Percentiles rank a stretch among this genome's conserved stretches.
These are phyloP conservation scores for Cadophora sp. DNA, from an alignment of 2,329 filamentous ascomycete species.

Conservation along the genomic window DNA sequence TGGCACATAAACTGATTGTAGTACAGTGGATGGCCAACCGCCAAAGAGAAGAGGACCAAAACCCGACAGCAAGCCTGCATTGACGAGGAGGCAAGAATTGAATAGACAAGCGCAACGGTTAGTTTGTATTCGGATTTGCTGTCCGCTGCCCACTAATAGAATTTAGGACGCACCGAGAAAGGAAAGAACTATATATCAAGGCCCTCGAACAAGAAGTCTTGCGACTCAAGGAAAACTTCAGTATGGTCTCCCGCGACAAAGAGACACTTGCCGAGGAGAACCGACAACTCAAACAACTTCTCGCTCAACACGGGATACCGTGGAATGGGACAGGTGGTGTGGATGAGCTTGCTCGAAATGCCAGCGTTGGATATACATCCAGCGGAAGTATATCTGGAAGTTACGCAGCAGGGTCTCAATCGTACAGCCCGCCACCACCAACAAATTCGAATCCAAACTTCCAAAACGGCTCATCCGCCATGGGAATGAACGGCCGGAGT, in stretches of 20 bases:
- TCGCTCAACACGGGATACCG: conserved; percentile 60
- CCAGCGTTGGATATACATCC: conserved; percentile 56
- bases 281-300: conserved; percentile 67
- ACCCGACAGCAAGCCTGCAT: conserved; percentile 92
- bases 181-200: conserved; percentile 96
- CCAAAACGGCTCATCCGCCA: conserved; percentile 14
- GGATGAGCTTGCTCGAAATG: conserved; percentile 49
- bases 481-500: conserved; percentile 33
- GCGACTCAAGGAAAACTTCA: conserved; percentile 85
- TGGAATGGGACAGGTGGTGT: conserved; percentile 44
- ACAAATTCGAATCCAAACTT: conserved; percentile 31
- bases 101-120: conserved; percentile 97
- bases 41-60: conserved; percentile 93
- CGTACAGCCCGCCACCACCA: conserved; percentile 42
- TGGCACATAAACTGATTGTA: conserved; percentile 25
- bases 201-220: conserved; percentile 90
- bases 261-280: conserved; percentile 82
- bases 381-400: conserved; percentile 68
- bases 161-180: conserved; percentile 88
- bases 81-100: conserved; percentile 90
- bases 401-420: conserved; percentile 57
- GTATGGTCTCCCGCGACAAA: conserved; percentile 76
- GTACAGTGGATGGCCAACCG: conserved; percentile 73
- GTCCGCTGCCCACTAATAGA: conserved; percentile 24
- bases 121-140: conserved; percentile 26